Evolutionary conservation across 1,284 basidiomycete genomes (phyloP).

Genomic region (Singerocomus rubriflavus): DNA sequence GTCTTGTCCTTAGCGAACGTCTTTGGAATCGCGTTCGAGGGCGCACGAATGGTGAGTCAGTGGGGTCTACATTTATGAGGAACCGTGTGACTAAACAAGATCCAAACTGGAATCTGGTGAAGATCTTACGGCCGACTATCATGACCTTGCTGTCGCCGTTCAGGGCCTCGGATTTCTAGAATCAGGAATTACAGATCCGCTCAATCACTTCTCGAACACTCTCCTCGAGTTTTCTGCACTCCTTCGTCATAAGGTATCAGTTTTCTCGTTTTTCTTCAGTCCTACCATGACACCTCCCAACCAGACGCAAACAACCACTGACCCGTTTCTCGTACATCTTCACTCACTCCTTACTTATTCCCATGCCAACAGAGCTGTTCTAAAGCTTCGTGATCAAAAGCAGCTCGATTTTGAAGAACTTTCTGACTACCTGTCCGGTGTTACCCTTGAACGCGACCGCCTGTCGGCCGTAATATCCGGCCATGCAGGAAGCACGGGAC

Average conservation of each 20-base stretch:
- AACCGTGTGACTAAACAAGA: conserved; percentile 79
- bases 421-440: conserved; percentile 89
- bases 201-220: conserved; percentile 95
- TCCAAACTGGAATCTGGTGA: conserved; percentile 70
- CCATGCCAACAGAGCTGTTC: conserved; percentile 83
- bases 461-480: conserved; percentile 82
- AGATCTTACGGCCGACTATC: conserved; percentile 97
- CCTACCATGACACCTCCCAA: conserved; percentile 2
- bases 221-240: conserved; percentile 89
- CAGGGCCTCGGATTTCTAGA: conserved; percentile 97
- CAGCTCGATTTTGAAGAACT: conserved; percentile 99
- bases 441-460: conserved; percentile 90
- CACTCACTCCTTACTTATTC: conserved; percentile 90
- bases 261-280: background rate
- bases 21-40: conserved; percentile 73
- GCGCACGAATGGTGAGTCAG: conserved; percentile 79
- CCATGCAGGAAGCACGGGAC: conserved; percentile 74
- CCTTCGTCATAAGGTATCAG: conserved; percentile 70
- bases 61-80: conserved; percentile 29
- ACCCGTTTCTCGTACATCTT: conserved; percentile 85
- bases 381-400: conserved; percentile 96
- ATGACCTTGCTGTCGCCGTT: conserved; percentile 92
- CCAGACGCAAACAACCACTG: conserved; percentile 81
- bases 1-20: conserved; percentile 77
- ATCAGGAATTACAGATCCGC: conserved; percentile 94